These are phyloP conservation scores for Hyphodiscus sp. DNA, from an alignment of 2,329 filamentous ascomycete genomes.

Conservation along the genomic window DNA sequence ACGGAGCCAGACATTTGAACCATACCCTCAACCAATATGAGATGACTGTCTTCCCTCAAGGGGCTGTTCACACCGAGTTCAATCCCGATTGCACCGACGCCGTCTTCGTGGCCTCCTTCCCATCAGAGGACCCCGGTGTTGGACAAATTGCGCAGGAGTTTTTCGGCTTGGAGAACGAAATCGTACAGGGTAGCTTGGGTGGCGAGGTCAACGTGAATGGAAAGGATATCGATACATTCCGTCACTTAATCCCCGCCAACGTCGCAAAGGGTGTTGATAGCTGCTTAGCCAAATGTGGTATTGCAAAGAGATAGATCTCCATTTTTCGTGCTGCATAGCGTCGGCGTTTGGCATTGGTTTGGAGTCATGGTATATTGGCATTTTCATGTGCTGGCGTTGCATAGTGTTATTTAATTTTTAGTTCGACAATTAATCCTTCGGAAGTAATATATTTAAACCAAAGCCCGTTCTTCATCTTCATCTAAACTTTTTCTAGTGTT, in stretches of 20 bases:
- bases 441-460: too few species aligned
- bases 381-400: too few species aligned
- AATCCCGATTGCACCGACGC: constrained; percentile 47
- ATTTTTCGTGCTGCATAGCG: not conserved
- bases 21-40: constrained; percentile 37
- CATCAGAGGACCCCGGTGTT: constrained; percentile 31
- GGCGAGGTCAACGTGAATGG: constrained; percentile 25
- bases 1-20: constrained; percentile 37
- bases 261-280: constrained; percentile 38
- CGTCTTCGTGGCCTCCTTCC: constrained; percentile 41
- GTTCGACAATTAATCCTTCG: too few species aligned
- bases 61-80: constrained; percentile 47
- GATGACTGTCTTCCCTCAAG: constrained; percentile 49
- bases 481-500: too few species aligned
- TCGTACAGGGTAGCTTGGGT: constrained; percentile 28
- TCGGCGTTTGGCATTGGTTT: not conserved
- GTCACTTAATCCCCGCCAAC: constrained; percentile 32
- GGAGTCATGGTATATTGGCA: too few species aligned
- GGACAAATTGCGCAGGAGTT: constrained; percentile 32
- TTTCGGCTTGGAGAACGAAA: constrained; percentile 30
- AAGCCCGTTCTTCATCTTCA: too few species aligned
- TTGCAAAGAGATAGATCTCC: constrained; percentile 24
- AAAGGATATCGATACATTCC: constrained; percentile 30
- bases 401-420: too few species aligned
- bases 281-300: constrained; percentile 37